Evolutionary conservation across 352 stramenopile species (phyloP).

Genomic region (Phytophthora pinifolia): DNA sequence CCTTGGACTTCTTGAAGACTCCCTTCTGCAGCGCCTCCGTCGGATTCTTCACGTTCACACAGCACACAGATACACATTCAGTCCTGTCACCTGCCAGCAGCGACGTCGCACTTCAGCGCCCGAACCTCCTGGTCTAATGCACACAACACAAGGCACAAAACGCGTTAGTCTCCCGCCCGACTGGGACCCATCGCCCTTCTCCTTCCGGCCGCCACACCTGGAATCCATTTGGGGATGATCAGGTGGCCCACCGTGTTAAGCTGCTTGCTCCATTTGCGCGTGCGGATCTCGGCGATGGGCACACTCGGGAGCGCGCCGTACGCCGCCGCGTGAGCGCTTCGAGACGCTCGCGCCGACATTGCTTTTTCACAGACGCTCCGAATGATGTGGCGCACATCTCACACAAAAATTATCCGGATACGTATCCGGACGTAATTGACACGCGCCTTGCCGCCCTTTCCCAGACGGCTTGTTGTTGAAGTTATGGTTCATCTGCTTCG

Average conservation of each 20-base stretch:
- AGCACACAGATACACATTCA: not conserved
- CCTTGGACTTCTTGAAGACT: slow-evolving; percentile 72
- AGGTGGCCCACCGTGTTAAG: slow-evolving; percentile 72
- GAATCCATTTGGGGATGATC: slow-evolving; percentile 71
- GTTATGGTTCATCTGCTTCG: slow-evolving; percentile 5
- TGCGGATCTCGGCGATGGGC: slow-evolving; percentile 65
- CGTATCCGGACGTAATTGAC: not conserved
- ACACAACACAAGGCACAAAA: slow-evolving; percentile 9
- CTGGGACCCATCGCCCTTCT: not conserved
- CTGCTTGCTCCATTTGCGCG: slow-evolving; percentile 76
- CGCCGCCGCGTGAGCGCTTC: slow-evolving; percentile 33
- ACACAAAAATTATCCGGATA: not conserved
- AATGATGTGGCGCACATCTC: no score
- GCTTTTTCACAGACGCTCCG: not conserved
- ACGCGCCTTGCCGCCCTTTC: slow-evolving; percentile 9
- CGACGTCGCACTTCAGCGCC: no score
- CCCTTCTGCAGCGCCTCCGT: slow-evolving; percentile 68
- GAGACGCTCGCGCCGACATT: slow-evolving; percentile 57
- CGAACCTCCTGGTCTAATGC: slow-evolving; percentile 54
- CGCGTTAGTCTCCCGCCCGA: no score
- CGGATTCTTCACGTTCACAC: slow-evolving; percentile 35
- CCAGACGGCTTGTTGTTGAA: slow-evolving; percentile 18
- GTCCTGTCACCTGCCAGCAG: not conserved
- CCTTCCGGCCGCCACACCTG: slow-evolving; percentile 32
- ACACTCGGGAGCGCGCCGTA: slow-evolving; percentile 40